phyloP scores from a whole-genome alignment of 1,284 basidiomycete species.

The Fomitopsis palustris region DNA sequence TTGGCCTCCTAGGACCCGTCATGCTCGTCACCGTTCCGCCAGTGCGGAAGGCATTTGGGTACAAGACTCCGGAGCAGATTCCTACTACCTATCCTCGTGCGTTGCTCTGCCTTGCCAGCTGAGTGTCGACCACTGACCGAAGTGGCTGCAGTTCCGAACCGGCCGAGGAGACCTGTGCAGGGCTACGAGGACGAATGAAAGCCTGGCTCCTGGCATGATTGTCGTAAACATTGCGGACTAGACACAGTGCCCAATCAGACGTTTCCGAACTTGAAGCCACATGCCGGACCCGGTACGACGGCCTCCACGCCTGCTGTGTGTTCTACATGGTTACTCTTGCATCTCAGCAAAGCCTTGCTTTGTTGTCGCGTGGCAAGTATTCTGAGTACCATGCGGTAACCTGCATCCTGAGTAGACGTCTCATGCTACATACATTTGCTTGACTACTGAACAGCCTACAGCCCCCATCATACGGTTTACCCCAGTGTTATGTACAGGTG shows the following conservation, averaged over 20 bases:
- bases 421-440: slow-evolving; percentile 5
- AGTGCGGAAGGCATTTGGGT: slow-evolving; percentile 74
- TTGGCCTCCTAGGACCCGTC: slow-evolving; percentile 78
- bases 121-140: background rate
- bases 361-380: background rate
- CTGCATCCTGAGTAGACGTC: background rate
- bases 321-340: background rate
- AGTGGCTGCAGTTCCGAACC: slow-evolving; percentile 41
- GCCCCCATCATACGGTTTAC: slow-evolving; percentile 4
- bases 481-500: slow-evolving; percentile 70
- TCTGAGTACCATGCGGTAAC: background rate
- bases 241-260: background rate
- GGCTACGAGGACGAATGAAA: slow-evolving; percentile 48
- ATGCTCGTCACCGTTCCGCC: slow-evolving; percentile 78
- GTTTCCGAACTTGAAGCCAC: too few relatives aligned
- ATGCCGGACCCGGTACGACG: background rate
- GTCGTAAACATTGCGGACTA: background rate
- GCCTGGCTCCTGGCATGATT: background rate
- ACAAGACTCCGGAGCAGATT: slow-evolving; percentile 68
- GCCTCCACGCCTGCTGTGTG: background rate
- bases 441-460: background rate
- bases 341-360: too few relatives aligned
- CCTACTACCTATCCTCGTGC: slow-evolving; percentile 86
- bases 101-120: slow-evolving; percentile 29
- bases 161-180: slow-evolving; percentile 42